phyloP scores from a whole-genome alignment of 2,329 filamentous ascomycete species.

The Alternaria metachromatica region DNA sequence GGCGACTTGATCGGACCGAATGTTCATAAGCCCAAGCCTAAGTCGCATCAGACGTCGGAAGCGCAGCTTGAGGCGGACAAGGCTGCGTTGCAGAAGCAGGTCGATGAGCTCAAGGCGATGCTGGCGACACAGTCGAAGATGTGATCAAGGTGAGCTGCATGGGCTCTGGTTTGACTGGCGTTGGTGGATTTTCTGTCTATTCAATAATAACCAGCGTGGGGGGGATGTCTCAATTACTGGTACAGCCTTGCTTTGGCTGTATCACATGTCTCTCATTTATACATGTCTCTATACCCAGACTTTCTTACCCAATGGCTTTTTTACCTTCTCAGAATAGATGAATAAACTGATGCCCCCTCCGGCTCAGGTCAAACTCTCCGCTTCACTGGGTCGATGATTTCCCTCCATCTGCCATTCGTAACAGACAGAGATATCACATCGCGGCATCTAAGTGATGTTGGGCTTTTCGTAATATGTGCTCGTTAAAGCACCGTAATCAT shows the following conservation, averaged over 20 bases:
- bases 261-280: neutral
- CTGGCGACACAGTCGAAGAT: neutral
- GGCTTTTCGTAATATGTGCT: neutral
- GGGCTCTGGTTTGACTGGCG: neutral
- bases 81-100: neutral
- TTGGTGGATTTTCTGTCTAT: neutral
- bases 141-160: neutral
- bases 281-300: neutral
- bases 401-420: neutral
- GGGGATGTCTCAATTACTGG: neutral
- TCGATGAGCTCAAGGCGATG: constrained; percentile 6
- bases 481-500: neutral
- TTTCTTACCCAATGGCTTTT: neutral
- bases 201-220: neutral
- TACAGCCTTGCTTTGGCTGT: neutral
- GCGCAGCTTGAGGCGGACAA: constrained; percentile 9
- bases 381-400: neutral
- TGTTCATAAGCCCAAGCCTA: constrained; percentile 4
- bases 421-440: neutral
- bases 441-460: neutral
- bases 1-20: constrained; percentile 18
- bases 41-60: constrained; percentile 3
- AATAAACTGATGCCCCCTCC: neutral
- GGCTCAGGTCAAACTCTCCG: neutral
- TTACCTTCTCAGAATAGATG: neutral